Percentiles rank a stretch among this genome's conserved stretches.
These are phyloP conservation scores for Acer saccharum DNA, from an alignment of 345 rosid genomes.

Conservation along the genomic window DNA sequence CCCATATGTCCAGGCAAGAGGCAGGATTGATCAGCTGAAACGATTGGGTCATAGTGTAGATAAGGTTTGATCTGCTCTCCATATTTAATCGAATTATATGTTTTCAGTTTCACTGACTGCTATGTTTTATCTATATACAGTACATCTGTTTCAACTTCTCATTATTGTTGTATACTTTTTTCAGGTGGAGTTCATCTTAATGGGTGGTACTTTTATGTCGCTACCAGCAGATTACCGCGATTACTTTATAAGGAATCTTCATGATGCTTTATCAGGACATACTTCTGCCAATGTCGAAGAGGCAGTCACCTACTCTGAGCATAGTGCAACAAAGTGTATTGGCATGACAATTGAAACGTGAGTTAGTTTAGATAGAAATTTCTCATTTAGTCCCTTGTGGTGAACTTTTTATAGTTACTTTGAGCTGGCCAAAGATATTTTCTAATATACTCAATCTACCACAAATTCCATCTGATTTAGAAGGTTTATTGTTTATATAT, in stretches of 20 bases:
- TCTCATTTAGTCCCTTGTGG: background rate
- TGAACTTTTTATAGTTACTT: conserved; percentile 3
- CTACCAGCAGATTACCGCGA: conserved; percentile 95
- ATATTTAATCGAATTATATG: background rate
- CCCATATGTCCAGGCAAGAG: conserved; percentile 96
- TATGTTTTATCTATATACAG: background rate
- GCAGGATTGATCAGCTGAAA: conserved; percentile 99
- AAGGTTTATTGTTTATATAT: background rate
- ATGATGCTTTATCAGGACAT: conserved; percentile 96
- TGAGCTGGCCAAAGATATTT: background rate
- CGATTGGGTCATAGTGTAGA: conserved; percentile 98
- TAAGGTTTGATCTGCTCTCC: conserved; percentile 52
- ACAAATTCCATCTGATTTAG: background rate
- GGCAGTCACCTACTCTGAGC: conserved; percentile 97
- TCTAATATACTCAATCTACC: background rate
- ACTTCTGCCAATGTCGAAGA: conserved; percentile 94
- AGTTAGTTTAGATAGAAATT: conserved; percentile 26
- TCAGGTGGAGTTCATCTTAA: conserved; percentile 97
- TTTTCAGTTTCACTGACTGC: conserved; percentile 4
- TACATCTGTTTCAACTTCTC: background rate
- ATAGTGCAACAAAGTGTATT: conserved; percentile 88
- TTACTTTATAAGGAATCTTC: conserved; percentile 91
- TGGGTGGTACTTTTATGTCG: conserved; percentile 99
- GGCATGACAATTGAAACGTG: conserved; percentile 99
- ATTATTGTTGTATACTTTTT: conserved; percentile 16